Base-by-base conservation (phyloP, 139 green algal species). In the Picochlorum costavermella region DNA sequence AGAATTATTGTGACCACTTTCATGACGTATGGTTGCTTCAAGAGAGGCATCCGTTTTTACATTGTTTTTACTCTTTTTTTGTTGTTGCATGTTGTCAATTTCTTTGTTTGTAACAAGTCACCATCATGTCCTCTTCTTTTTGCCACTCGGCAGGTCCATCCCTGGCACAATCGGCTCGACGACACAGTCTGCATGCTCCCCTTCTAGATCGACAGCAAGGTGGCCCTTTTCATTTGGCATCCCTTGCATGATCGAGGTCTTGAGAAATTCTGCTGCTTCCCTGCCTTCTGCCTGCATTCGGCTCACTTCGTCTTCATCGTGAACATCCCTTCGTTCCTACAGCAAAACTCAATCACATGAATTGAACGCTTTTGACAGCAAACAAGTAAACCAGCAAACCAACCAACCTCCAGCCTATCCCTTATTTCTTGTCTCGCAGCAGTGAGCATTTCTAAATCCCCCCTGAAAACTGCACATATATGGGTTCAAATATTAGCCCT, bases 221-320 rank as follows among this genome's bases (percentile, higher is more conserved):
- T 59, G n/a, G 9, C 50, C 50, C 25, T 25, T 30, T 37, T 59
- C 50, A 59, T 59, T 59, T 37, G 25, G 23, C n/a, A n/a, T 36
- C 14, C 17, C n/a, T 31, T 59, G 50, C 25, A 59, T 33, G 25
- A 59, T 59, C 5, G 50, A 59, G 6, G 50, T 59, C 50, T 16
- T 33, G 25, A 59, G 20, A 40, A 59, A 59, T 59, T 59, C 50
- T 30, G 50, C 50, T 37, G 50, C 25, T n/a, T 59, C 50, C 14
- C 25, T 59, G 9, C 50, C 50, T n/a, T 30, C 20, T 36, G 50
- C 50, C 20, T 37, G 50, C 20, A 59, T 6, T 31, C 25, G 6
- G 12, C 12, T 30, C 12, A 59, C 25, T 2, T 59, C n/a, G 8
- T 20, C 25, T 2, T 30, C 23, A 33, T 36, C 50, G n/a, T 33